These are phyloP conservation scores for Eucalyptus cloeziana DNA, from an alignment of 345 rosid genomes.

Conservation along the genomic window DNA sequence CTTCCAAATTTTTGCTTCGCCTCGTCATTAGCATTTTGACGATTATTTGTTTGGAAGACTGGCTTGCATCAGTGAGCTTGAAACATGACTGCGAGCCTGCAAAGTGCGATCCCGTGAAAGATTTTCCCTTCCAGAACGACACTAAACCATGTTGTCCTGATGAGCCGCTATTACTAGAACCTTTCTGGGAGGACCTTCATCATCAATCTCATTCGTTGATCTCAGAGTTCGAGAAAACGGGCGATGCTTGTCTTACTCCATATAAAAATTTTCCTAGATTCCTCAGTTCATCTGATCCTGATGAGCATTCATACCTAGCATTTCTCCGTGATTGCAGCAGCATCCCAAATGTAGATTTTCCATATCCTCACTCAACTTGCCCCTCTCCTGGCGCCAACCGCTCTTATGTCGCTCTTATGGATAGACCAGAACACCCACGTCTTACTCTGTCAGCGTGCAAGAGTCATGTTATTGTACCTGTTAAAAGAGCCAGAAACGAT, in stretches of 20 bases:
- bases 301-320: neutral
- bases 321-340: neutral
- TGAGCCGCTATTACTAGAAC: neutral
- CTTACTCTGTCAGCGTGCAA: neutral
- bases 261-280: neutral
- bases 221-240: neutral
- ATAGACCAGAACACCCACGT: accelerated
- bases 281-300: neutral
- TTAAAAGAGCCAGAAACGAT: neutral
- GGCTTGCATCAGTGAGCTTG: neutral
- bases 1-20: neutral
- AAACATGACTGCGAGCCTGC: neutral
- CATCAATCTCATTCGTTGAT: neutral
- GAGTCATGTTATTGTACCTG: neutral
- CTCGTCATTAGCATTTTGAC: neutral
- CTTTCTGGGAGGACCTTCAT: neutral
- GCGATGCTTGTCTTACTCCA: neutral
- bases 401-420: neutral
- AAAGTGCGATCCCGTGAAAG: neutral
- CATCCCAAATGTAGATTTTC: neutral
- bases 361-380: neutral
- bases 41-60: neutral
- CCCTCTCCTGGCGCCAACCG: neutral
- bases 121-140: neutral
- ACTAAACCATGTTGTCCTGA: neutral